phyloP scores from a whole-genome alignment of 495 filamentous ascomycete species.

The Hyphodiscus hymeniophilus region DNA sequence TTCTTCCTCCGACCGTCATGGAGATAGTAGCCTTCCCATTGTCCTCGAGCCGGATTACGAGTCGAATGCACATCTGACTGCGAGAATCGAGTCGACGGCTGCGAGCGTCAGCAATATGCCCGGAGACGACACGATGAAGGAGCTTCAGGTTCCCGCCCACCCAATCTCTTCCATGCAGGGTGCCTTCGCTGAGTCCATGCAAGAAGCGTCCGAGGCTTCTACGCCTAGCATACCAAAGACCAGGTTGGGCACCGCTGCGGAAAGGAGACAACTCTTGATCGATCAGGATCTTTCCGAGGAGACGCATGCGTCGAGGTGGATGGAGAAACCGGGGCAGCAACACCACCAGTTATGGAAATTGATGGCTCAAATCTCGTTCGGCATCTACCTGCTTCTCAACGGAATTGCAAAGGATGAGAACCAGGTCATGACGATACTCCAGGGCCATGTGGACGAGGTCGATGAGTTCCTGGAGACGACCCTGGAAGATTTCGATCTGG shows the following conservation, averaged over 20 bases:
- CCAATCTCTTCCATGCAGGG: constrained; percentile 82
- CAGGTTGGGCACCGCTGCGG: constrained; percentile 51
- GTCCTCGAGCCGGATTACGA: constrained; percentile 2
- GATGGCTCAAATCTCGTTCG: constrained; percentile 87
- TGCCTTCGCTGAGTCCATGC: constrained; percentile 87
- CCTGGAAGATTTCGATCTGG: constrained; percentile 77
- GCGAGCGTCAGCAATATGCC: neutral
- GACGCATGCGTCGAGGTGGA: constrained; percentile 65
- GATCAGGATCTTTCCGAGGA: constrained; percentile 50
- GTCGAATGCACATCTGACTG: neutral
- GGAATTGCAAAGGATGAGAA: constrained; percentile 79
- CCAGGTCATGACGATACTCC: constrained; percentile 81
- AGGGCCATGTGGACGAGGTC: constrained; percentile 86
- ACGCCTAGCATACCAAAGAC: constrained; percentile 41
- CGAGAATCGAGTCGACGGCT: neutral
- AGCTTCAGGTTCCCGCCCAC: constrained; percentile 49
- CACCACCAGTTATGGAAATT: constrained; percentile 88
- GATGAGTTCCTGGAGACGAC: constrained; percentile 83
- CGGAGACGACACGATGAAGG: constrained; percentile 14
- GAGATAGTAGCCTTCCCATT: constrained; percentile 8
- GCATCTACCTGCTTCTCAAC: constrained; percentile 80
- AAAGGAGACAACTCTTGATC: constrained; percentile 59
- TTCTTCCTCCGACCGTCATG: constrained; percentile 2
- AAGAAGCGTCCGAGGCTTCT: constrained; percentile 48
- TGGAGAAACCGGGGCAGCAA: constrained; percentile 51